phyloP scores from a whole-genome alignment of 2,329 filamentous ascomycete genomes.

The Dactylellina parvicollis region DNA sequence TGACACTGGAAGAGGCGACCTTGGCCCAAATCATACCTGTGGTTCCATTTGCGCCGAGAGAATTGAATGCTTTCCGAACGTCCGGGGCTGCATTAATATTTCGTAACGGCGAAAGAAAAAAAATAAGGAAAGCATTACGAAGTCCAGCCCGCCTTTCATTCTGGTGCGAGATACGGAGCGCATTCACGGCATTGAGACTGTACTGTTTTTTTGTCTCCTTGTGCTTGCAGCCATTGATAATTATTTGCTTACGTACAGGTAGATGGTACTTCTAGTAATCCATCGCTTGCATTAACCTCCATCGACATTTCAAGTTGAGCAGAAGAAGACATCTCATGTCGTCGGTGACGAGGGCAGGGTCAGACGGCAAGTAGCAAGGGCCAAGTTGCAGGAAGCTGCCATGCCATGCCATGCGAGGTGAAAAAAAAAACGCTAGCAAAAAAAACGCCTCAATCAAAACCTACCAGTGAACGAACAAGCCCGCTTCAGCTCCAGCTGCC shows the following conservation, averaged over 20 bases:
- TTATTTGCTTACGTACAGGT: slow-evolving; percentile 30
- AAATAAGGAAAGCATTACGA: neutral
- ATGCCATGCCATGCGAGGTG: slow-evolving; percentile 50
- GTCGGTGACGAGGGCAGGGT: slow-evolving; percentile 41
- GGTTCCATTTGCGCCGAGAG: slow-evolving; percentile 46
- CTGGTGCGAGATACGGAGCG: no score
- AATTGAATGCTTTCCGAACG: slow-evolving; percentile 9
- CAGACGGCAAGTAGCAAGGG: slow-evolving; percentile 50
- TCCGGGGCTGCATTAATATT: slow-evolving; percentile 30
- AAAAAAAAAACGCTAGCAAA: slow-evolving; percentile 36
- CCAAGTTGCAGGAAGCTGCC: slow-evolving; percentile 35
- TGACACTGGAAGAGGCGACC: slow-evolving; percentile 1
- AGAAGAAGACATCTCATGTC: slow-evolving; percentile 30
- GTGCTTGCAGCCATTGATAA: no score
- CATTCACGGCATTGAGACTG: neutral
- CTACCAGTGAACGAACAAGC: slow-evolving; percentile 22
- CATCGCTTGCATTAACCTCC: slow-evolving; percentile 39
- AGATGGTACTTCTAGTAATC: slow-evolving; percentile 9
- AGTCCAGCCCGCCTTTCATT: no score
- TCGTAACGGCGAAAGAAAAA: slow-evolving; percentile 36
- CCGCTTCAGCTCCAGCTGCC: slow-evolving; percentile 36
- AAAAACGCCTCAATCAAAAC: slow-evolving; percentile 52
- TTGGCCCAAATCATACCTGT: slow-evolving; percentile 20
- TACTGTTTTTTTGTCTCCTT: slow-evolving; percentile 7
- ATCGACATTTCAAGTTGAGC: slow-evolving; percentile 9